These are phyloP conservation scores for Choricystis sp. DNA, from an alignment of 139 green algal genomes.

Conservation along the genomic window DNA sequence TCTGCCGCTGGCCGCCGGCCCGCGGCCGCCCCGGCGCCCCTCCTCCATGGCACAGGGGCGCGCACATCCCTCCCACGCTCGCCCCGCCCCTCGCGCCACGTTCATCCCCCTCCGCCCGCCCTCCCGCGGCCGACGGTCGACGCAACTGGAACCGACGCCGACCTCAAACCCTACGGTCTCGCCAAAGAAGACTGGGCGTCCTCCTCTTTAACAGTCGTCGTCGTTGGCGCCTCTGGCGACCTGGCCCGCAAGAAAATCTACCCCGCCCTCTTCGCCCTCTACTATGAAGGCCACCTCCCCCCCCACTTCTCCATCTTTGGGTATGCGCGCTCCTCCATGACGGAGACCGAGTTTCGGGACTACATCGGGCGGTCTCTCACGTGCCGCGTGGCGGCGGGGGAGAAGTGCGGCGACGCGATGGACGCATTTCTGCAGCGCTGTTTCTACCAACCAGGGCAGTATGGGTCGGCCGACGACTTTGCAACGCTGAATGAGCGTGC, in stretches of 20 bases:
- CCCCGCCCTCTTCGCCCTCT: constrained; percentile 89
- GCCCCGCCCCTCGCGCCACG: too few species aligned
- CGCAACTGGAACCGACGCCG: too few species aligned
- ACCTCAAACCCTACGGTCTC: too few species aligned
- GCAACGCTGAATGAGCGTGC: constrained; percentile 43
- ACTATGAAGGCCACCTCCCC: constrained; percentile 75
- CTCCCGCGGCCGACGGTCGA: too few species aligned
- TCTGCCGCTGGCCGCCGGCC: too few species aligned
- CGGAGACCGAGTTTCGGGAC: constrained; percentile 66
- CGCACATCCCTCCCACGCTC: too few species aligned
- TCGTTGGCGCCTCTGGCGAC: constrained; percentile 89
- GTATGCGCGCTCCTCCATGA: constrained; percentile 85
- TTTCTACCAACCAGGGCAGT: constrained; percentile 75
- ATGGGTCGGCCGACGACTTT: constrained; percentile 54
- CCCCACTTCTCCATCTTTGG: constrained; percentile 85
- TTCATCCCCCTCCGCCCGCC: too few species aligned
- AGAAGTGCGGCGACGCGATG: constrained; percentile 40
- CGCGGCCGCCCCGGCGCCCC: too few species aligned
- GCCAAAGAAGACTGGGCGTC: constrained; percentile 28
- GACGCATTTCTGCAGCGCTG: constrained; percentile 73
- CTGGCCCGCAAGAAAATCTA: constrained; percentile 99
- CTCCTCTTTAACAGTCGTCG: constrained; percentile 54
- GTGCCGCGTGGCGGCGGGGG: constrained; percentile 29
- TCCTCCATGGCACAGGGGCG: too few species aligned
- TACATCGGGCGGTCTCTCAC: constrained; percentile 62